Conservation (phyloP, 495 filamentous ascomycete genomes). For the Penicillium ochrochloron region DNA sequence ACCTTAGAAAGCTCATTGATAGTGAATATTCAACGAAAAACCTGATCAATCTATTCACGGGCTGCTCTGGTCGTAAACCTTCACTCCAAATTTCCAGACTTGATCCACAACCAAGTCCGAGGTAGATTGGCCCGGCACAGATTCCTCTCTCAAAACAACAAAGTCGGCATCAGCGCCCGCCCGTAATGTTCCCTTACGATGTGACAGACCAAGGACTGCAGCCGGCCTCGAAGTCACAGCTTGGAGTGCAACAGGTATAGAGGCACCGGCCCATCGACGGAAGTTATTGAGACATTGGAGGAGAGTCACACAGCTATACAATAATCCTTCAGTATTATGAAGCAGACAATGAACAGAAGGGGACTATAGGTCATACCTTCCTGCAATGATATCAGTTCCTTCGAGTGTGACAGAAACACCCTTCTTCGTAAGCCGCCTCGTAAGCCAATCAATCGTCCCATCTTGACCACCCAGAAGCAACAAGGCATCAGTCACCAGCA, state of each 20-base stretch:
- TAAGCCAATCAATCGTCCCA: slow-evolving; percentile 69
- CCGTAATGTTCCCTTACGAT: slow-evolving; percentile 60
- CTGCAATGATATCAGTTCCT: slow-evolving; percentile 64
- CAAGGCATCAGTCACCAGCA: slow-evolving; percentile 56
- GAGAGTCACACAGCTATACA: slow-evolving; percentile 57
- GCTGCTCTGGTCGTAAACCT: slow-evolving; percentile 14
- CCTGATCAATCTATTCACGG: not conserved
- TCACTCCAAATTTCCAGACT: slow-evolving; percentile 69
- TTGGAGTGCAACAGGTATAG: slow-evolving; percentile 58
- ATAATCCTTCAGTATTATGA: not conserved
- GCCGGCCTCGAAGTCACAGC: slow-evolving; percentile 73
- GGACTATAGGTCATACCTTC: slow-evolving; percentile 43
- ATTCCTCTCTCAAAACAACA: slow-evolving; percentile 58
- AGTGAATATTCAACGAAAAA: too few species aligned
- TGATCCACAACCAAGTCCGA: slow-evolving; percentile 56
- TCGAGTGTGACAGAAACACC: slow-evolving; percentile 61
- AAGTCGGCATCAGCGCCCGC: slow-evolving; percentile 72
- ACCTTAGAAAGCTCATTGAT: too few species aligned
- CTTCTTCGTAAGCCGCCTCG: slow-evolving; percentile 62
- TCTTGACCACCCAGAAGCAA: slow-evolving; percentile 62
- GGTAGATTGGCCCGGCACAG: slow-evolving; percentile 27
- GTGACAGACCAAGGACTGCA: slow-evolving; percentile 57
- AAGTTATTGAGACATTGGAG: slow-evolving; percentile 73
- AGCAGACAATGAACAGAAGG: too few species aligned
- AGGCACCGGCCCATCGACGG: slow-evolving; percentile 60